These are phyloP conservation scores for Paecilomyces niveus DNA, from an alignment of 2,329 filamentous ascomycete genomes.

Conservation along the genomic window DNA sequence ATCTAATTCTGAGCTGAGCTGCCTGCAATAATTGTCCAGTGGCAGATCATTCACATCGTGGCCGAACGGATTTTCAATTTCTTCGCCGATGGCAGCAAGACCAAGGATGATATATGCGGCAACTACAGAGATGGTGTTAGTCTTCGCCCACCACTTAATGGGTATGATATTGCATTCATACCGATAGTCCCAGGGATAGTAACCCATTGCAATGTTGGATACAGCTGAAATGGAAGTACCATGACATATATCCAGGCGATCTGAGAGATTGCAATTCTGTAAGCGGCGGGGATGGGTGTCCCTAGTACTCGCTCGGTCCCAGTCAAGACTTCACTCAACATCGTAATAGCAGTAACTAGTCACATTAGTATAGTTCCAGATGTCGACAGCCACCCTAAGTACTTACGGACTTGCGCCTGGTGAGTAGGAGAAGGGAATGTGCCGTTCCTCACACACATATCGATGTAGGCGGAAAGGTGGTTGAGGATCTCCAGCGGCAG, in stretches of 20 bases:
- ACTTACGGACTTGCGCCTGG: conserved; percentile 32
- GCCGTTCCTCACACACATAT: conserved; percentile 47
- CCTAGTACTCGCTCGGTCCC: conserved; percentile 72
- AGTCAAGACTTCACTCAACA: conserved; percentile 65
- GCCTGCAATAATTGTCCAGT: conserved; percentile 67
- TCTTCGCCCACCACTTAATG: neutral
- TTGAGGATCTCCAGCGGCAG: conserved; percentile 75
- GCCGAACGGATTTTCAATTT: conserved; percentile 82
- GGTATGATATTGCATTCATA: conserved; percentile 9
- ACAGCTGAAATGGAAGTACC: conserved; percentile 74
- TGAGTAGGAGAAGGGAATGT: conserved; percentile 29
- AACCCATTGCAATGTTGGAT: conserved; percentile 57
- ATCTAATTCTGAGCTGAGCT: conserved; percentile 67
- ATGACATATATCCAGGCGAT: conserved; percentile 82
- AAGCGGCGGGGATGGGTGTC: conserved; percentile 75
- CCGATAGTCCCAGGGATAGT: conserved; percentile 68
- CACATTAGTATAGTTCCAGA: conserved; percentile 3
- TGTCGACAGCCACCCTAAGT: neutral
- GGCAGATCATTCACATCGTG: conserved; percentile 76
- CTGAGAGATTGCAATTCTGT: conserved; percentile 76
- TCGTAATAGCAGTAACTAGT: conserved; percentile 51
- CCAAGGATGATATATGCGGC: conserved; percentile 79
- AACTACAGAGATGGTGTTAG: conserved; percentile 16
- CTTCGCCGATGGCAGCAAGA: conserved; percentile 65
- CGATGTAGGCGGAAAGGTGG: conserved; percentile 61